Evolutionary conservation across 163 green algal genomes (phyloP), one percentile per base, ranked within the genome.

Genomic region (Trebouxiophyceae sp.): DNA sequence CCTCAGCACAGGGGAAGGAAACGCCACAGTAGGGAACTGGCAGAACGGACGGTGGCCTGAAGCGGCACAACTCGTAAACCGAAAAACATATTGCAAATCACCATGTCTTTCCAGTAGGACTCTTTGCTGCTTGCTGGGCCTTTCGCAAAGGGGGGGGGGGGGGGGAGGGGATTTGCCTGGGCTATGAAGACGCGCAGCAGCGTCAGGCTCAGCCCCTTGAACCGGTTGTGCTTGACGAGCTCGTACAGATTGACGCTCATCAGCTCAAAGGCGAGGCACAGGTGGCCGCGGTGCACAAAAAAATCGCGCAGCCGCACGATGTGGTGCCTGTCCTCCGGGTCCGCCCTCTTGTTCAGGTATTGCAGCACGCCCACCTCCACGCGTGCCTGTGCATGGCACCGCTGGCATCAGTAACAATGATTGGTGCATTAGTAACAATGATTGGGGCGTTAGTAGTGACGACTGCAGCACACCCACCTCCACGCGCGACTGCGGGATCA

Each of bases 261-360:
- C 58, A 96, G 81, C 83, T 99, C 94, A 79, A 99, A 99, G 24
- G 92, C 89, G 7, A 99, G 75, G 80, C 94, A 98, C 54, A 99
- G 82, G 81, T 99, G 94, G n/a, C 85, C 82, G 27, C 81, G 72
- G 79, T 88, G 86, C 32, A 95, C 73, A 73, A 98, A 99, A 59
- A 87, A 93, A 77, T 97, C 91, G 24, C 88, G 72, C 78, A 98
- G 86, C 1, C 90, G 83, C 45, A 99, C 94, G 60, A 99, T 92
- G 82, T 96, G 85, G 69, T 89, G 80, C 34, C 78, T 47, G 71
- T 95, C 86, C 5, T 79, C 68, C 0, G 82, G 80, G 75, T 98
- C 93, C n/a, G 75, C 93, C 2, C 80, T 68, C 6, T 76, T 82
- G 77, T 98, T 98, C 58, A 99, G 85, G 63, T 95, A 86, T 69